Base-by-base conservation (phyloP, 371 early-diverging fungal species). In the Mycotypha africana region DNA sequence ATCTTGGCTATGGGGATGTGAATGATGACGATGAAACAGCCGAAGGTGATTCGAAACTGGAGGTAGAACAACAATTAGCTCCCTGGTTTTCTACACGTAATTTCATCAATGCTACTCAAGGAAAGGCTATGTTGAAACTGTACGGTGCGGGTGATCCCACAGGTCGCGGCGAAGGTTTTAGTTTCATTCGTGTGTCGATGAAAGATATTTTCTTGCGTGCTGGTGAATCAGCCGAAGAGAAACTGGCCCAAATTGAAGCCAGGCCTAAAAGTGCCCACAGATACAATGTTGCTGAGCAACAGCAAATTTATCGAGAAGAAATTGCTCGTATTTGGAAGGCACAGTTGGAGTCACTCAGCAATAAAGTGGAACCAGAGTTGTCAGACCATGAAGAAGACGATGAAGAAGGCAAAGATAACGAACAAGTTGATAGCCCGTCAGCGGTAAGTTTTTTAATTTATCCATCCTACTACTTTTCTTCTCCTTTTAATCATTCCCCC, bases 31-130 rank as follows among this genome's bases (percentile, higher is more conserved):
- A 80, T 32, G 80, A 78, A 14, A 73, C 68, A 10, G 90, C 86
- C 30, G 88, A 90, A 28, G 81, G 62, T 11, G 88, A 86, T 44
- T 80, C 86, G 0, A 84, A 85, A 17, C 66, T 85, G 26, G 81
- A 96, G 45, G 86, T 95, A 14, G 97, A 97, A 58, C 83, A 95
- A 50, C 91, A 91, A 52, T 69, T 97, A 36, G 95, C 99, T 0
- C 96, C 96, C 3, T 99, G 99, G 99, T 91, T 88, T 48, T 81
- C 91, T 14, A 97, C 96, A 4, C 82, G 91, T 36, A 99, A 99
- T 73, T 99, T 99, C 72, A 82, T 89, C 53, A 88, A 86, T 50
- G 91, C 91, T 6, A 85, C 87, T 12, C 85, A 85, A 62, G 91
- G 90, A 24, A 97, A 97, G 53, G 92, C 91, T 16, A 92, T 92